Evolutionary conservation across 371 early-diverging fungal species (phyloP).

Genomic region (Mucor velutinosus): DNA sequence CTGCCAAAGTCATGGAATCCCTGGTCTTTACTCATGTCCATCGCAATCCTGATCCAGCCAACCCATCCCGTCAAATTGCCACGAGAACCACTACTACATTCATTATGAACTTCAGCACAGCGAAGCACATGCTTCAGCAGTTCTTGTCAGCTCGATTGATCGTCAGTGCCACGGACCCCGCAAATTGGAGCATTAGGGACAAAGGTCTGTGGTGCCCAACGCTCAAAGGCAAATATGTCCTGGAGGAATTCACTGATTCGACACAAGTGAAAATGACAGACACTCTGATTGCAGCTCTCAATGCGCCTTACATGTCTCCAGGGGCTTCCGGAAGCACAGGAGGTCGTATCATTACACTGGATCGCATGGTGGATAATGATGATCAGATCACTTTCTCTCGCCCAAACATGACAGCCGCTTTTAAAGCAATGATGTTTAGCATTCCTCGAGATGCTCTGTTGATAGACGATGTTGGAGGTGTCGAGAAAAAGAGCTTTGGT

Average conservation of each 20-base stretch:
- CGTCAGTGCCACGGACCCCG: constrained; percentile 53
- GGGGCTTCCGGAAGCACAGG: constrained; percentile 7
- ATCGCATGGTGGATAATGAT: constrained; percentile 36
- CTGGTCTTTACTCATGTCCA: constrained; percentile 58
- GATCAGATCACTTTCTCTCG: constrained; percentile 48
- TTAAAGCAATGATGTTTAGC: constrained; percentile 60
- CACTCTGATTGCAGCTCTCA: constrained; percentile 14
- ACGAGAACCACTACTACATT: constrained; percentile 59
- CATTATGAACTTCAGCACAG: constrained; percentile 57
- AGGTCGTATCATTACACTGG: constrained; percentile 26
- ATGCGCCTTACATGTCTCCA: constrained; percentile 16
- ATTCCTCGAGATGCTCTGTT: constrained; percentile 38
- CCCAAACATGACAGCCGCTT: constrained; percentile 55
- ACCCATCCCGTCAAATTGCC: constrained; percentile 42
- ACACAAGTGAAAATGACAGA: constrained; percentile 39
- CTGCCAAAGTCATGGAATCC: constrained; percentile 48
- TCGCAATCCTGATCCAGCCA: constrained; percentile 54
- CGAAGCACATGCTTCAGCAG: constrained; percentile 58
- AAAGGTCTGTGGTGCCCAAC: constrained; percentile 60
- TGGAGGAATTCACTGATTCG: constrained; percentile 51
- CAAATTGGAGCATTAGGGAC: constrained; percentile 48
- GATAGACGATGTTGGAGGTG: constrained; percentile 48
- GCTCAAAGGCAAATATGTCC: constrained; percentile 56
- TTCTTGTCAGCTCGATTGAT: constrained; percentile 59
- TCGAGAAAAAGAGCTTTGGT: constrained; percentile 22